A percentile compares a stretch with the other conserved stretches of the same genome.
These are phyloP conservation scores for Favolaschia claudopus DNA, from an alignment of 768 basidiomycete species.

Conservation along the genomic window DNA sequence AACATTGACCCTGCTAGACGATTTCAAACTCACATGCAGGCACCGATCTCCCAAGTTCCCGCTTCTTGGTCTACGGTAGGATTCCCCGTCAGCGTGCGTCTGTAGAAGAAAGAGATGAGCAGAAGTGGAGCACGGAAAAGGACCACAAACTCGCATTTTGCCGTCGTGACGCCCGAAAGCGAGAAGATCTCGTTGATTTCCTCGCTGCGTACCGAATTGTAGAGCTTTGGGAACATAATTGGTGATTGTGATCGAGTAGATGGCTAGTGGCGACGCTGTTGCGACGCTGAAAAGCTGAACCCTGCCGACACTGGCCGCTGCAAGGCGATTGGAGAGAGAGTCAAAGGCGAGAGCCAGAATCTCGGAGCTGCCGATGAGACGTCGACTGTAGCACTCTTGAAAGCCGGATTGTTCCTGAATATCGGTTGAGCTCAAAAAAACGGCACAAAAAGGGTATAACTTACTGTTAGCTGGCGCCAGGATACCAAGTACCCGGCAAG, in stretches of 20 bases:
- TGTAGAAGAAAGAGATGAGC: background rate
- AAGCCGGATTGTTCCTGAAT: background rate
- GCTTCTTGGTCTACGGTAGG: background rate
- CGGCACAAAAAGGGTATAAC: background rate
- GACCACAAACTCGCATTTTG: background rate
- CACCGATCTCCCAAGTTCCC: background rate
- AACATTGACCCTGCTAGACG: background rate
- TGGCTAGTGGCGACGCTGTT: background rate
- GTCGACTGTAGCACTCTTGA: background rate
- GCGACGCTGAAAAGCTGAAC: background rate
- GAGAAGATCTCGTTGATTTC: conserved; percentile 1
- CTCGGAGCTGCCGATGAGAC: background rate
- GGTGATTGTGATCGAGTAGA: background rate
- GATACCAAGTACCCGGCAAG: background rate
- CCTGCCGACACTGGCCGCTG: background rate
- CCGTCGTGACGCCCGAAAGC: conserved; percentile 1
- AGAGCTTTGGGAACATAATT: background rate
- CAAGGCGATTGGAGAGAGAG: background rate
- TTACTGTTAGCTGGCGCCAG: background rate
- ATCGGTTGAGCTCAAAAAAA: background rate
- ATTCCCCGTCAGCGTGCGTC: background rate
- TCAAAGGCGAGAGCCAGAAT: background rate
- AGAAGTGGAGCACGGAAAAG: background rate
- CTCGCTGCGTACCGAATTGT: background rate
- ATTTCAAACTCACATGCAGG: conserved; percentile 4